Evolutionary conservation across 2,329 filamentous ascomycete genomes (phyloP).

Genomic region (Rhinocladiella similis): DNA sequence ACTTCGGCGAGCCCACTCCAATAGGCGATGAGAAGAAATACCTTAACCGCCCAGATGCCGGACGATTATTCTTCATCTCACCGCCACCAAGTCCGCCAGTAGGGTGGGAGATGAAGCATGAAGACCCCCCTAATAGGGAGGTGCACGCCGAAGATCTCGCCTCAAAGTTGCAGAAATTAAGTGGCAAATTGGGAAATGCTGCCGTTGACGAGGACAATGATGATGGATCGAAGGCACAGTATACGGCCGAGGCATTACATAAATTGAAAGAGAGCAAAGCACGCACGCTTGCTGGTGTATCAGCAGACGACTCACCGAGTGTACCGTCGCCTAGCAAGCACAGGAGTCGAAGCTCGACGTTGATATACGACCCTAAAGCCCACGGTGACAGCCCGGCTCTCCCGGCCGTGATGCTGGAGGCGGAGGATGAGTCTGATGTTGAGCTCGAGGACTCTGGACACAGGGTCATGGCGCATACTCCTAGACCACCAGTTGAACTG

Average conservation of each 20-base stretch:
- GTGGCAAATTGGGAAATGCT: slow-evolving; percentile 35
- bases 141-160: slow-evolving; percentile 64
- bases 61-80: slow-evolving; percentile 67
- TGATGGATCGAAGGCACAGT: slow-evolving; percentile 18
- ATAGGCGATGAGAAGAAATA: slow-evolving; percentile 45
- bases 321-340: slow-evolving; percentile 34
- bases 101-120: slow-evolving; percentile 64
- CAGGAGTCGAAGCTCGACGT: slow-evolving; percentile 55
- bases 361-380: slow-evolving; percentile 64
- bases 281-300: slow-evolving; percentile 11
- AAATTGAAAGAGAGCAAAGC: slow-evolving; percentile 18
- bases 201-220: slow-evolving; percentile 8
- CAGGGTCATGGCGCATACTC: slow-evolving; percentile 53
- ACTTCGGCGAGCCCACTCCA: slow-evolving; percentile 55
- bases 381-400: slow-evolving; percentile 61
- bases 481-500: slow-evolving; percentile 57
- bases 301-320: slow-evolving; percentile 21
- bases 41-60: slow-evolving; percentile 56
- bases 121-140: slow-evolving; percentile 66
- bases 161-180: slow-evolving; percentile 55
- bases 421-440: slow-evolving; percentile 49
- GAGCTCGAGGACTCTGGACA: slow-evolving; percentile 48
- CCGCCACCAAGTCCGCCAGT: slow-evolving; percentile 64
- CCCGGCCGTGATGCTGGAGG: slow-evolving; percentile 65
- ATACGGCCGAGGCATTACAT: slow-evolving; percentile 23